phyloP scores from a whole-genome alignment of 768 basidiomycete genomes.

The Scleroderma citrinum region DNA sequence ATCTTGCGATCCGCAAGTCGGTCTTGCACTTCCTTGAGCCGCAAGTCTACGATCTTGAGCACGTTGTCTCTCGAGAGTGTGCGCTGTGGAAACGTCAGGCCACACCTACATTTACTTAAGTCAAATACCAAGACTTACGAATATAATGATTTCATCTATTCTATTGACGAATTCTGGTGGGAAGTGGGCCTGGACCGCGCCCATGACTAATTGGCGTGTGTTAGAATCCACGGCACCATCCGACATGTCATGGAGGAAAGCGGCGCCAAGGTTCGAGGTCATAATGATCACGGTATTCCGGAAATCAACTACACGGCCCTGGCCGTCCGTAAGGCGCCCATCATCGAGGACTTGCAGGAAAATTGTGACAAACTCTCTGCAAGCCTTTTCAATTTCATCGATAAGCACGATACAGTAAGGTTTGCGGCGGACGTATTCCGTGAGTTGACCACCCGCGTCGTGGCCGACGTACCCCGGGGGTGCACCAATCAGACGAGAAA shows the following conservation, averaged over 20 bases:
- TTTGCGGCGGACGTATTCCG: slow-evolving; percentile 88
- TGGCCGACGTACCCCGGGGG: slow-evolving; percentile 91
- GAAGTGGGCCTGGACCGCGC: slow-evolving; percentile 77
- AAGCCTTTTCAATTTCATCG: slow-evolving; percentile 90
- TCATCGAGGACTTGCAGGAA: slow-evolving; percentile 88
- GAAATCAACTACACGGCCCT: slow-evolving; percentile 86
- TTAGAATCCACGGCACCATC: slow-evolving; percentile 60
- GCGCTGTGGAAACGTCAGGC: slow-evolving; percentile 46
- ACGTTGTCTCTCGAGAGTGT: slow-evolving; percentile 73
- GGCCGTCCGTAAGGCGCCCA: slow-evolving; percentile 86
- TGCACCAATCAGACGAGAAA: slow-evolving; percentile 62
- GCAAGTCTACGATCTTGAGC: slow-evolving; percentile 81
- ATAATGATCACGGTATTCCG: slow-evolving; percentile 91
- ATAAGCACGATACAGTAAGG: slow-evolving; percentile 84
- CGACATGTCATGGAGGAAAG: slow-evolving; percentile 67
- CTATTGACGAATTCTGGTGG: slow-evolving; percentile 92
- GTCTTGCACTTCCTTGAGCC: slow-evolving; percentile 78
- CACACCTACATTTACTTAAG: slow-evolving; percentile 2
- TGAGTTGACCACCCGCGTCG: slow-evolving; percentile 85
- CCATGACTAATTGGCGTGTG: slow-evolving; percentile 66
- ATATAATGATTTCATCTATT: slow-evolving; percentile 82
- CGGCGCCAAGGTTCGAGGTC: slow-evolving; percentile 87
- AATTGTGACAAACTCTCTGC: slow-evolving; percentile 65
- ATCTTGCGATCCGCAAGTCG: slow-evolving; percentile 80
- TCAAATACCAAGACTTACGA: slow-evolving; percentile 27